phyloP scores from a whole-genome alignment of 179 eudicot genomes.

The Gypsophila paniculata region DNA sequence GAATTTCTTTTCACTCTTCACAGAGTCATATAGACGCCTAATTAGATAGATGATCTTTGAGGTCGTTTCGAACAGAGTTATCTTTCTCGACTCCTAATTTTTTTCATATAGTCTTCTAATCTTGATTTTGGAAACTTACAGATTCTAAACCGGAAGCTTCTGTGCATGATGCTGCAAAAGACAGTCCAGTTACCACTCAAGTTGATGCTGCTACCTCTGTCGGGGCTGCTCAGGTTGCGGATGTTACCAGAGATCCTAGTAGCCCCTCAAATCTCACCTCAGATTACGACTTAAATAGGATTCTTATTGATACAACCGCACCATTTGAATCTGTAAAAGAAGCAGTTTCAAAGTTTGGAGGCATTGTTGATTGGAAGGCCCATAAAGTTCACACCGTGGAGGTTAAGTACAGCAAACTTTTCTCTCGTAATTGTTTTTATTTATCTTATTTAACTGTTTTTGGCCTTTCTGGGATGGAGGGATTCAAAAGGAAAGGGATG shows the following conservation, averaged over 20 bases:
- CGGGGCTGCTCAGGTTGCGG: slow-evolving; percentile 5
- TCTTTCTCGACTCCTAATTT: background rate
- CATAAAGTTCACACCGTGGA: slow-evolving; percentile 71
- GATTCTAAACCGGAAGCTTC: slow-evolving; percentile 20
- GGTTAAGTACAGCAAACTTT: slow-evolving; percentile 36
- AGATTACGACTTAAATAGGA: slow-evolving; percentile 34
- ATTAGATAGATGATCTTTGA: background rate
- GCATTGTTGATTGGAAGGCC: slow-evolving; percentile 97
- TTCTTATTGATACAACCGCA: slow-evolving; percentile 67
- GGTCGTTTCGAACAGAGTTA: background rate
- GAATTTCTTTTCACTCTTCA: background rate
- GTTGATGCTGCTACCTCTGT: slow-evolving; percentile 10
- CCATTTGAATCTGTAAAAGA: slow-evolving; percentile 91
- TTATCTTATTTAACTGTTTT: background rate
- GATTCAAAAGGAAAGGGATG: no score
- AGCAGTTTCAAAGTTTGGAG: slow-evolving; percentile 92
- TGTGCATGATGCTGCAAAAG: background rate
- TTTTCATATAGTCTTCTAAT: slow-evolving; percentile 3
- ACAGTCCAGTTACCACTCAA: no score
- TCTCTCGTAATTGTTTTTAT: background rate
- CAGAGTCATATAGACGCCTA: background rate
- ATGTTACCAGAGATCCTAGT: slow-evolving; percentile 18
- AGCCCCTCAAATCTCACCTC: slow-evolving; percentile 32
- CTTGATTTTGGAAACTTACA: slow-evolving; percentile 5
- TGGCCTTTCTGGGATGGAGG: background rate